Evolutionary conservation across 2,329 filamentous ascomycete species (phyloP), one percentile per base, ranked within the genome.

Genomic region (Rutstroemia sp.): DNA sequence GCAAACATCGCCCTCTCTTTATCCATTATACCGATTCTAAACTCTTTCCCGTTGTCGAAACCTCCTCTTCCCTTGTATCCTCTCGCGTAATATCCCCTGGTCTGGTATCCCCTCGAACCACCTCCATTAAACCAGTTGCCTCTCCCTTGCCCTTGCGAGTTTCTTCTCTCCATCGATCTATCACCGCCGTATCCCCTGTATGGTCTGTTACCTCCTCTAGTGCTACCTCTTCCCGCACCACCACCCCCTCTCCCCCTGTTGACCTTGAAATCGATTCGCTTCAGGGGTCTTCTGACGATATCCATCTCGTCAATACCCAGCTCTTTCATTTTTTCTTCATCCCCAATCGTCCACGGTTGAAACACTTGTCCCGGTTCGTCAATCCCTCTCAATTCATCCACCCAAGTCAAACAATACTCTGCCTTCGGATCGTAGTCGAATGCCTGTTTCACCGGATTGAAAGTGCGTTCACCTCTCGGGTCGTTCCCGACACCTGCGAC

Each of bases 381-480:
- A 0, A 90, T 69, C 0, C 73, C 68, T 2, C 78, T 74, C 25
- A 90, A 67, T 67, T 92, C 88, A 0, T 81, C 79, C 0, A 92
- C 76, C 89, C 88, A 92, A 2, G 79, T 74, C n/a, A 81, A 80
- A 8, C 90, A 82, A 62, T 89, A 92, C 6, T 78, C 73, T 2
- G 86, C 88, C 0, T 82, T 73, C 2, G 78, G 77, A 67, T 92
- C 88, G 65, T 92, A 92, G 61, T 91, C 87, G 45, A 88, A 81
- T 0, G 83, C 86, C 68, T 92, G 88, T 69, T 92, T 92, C 49
- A 92, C 82, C 0, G 88, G 87, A 65, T 92, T 92, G 75, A 92
- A 92, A 14, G 88, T 80, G n/a, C 88, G 76, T 5, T 64, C 64
- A 6, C 84, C 83, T 21, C 87, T 75, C 0, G 88, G 88, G 62